These are phyloP conservation scores for Lolium multiflorum DNA, from an alignment of 176 grass and related monocot genomes.

Conservation along the genomic window DNA sequence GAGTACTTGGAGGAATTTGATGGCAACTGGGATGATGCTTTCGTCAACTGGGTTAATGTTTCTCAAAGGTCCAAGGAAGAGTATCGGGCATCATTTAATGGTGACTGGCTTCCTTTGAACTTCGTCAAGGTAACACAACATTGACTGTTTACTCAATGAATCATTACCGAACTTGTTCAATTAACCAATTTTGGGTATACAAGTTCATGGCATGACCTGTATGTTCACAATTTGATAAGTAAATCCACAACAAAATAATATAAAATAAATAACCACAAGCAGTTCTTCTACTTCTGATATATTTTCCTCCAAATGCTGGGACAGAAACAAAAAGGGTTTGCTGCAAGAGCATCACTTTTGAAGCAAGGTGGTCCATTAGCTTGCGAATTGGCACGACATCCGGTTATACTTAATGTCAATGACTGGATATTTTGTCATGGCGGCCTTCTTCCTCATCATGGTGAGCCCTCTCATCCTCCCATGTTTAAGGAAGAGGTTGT, in stretches of 20 bases:
- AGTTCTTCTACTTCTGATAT: slow-evolving; percentile 51
- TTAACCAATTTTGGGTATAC: not conserved
- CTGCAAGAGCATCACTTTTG: slow-evolving; percentile 82
- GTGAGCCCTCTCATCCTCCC: slow-evolving; percentile 45
- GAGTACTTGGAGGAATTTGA: slow-evolving; percentile 81
- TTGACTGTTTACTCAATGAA: not conserved
- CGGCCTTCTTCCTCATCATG: slow-evolving; percentile 95
- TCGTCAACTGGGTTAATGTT: slow-evolving; percentile 81
- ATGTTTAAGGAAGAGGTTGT: not conserved
- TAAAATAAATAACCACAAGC: no score
- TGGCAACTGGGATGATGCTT: slow-evolving; percentile 82
- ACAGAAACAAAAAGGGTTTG: slow-evolving; percentile 80
- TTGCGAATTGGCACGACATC: slow-evolving; percentile 79
- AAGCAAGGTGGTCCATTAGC: slow-evolving; percentile 74
- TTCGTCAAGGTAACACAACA: slow-evolving; percentile 64
- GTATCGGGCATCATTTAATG: slow-evolving; percentile 30
- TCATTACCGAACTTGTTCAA: not conserved
- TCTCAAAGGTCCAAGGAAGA: slow-evolving; percentile 59
- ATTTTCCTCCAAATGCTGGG: slow-evolving; percentile 57
- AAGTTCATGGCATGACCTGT: not conserved
- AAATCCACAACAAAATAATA: no score
- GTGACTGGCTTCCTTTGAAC: slow-evolving; percentile 68
- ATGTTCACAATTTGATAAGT: not conserved
- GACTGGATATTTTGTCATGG: slow-evolving; percentile 98
- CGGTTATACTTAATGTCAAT: slow-evolving; percentile 82